Evolutionary conservation across 140 eudicot species (phyloP), one percentile per base, ranked within the genome.

Genomic region (Erigeron philadelphicus): DNA sequence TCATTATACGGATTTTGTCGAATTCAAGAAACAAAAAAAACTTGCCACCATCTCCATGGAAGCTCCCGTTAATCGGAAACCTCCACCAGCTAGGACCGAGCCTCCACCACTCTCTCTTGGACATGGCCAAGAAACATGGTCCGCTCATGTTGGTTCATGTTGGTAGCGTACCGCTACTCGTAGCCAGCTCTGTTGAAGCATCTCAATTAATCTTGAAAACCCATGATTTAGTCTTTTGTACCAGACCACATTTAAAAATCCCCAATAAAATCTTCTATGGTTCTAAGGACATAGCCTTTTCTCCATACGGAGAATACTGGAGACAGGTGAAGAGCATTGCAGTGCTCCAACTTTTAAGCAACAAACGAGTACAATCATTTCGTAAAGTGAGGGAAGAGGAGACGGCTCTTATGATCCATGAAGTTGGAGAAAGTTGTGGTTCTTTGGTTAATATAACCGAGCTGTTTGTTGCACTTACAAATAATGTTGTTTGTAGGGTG

Each of bases 401-500:
- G 23, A 41, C 11, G 1, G 42, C 12, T 63, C 16, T 40, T 19
- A 40, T 72, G 1, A 16, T 76, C 0, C 11, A 18, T 8, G 23
- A 13, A 5, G 11, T 76, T 18, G 3, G 40, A 11, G 13, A 46
- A 11, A 10, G 56, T 23, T n/a, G 13, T 10, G 72, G 71, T 12
- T 1, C n/a, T 1, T 11, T 71, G 1, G 58, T 79, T 8, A 46
- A 79, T 54, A 15, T 79, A 3, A 73, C 62, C 4, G 63, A 60
- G 35, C 61, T 18, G 61, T 7, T 73, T 0, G 52, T n/a, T 64
- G 19, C 42, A 5, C 1, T 49, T 11, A 59, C 62, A 7, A 79
- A 61, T 58, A 53, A 72, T 10, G 43, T 79, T 35, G 61, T 67
- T n/a, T 73, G 67, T n/a, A 67, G 76, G 45, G 83, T 76, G 7